A percentile compares a stretch with the other conserved stretches of the same genome.
Conservation (phyloP, 768 basidiomycete species). For the Rhodotorula kratochvilovae region DNA sequence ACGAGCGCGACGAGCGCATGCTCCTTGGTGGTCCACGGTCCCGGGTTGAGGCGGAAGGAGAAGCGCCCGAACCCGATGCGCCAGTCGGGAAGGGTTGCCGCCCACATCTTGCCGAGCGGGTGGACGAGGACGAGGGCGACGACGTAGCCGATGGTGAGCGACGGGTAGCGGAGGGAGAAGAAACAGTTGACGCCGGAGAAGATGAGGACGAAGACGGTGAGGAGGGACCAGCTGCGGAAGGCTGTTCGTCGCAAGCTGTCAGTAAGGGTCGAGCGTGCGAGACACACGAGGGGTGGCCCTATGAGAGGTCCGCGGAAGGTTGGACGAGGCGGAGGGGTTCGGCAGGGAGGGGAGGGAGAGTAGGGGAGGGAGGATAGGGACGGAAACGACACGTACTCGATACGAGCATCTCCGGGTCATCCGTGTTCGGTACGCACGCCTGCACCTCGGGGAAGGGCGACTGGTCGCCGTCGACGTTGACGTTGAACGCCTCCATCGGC, state of each 20-base stretch:
- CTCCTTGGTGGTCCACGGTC: constrained; percentile 96
- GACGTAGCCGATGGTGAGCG: constrained; percentile 74
- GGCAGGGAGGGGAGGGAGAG: too few relatives aligned
- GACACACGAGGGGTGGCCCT: too few relatives aligned
- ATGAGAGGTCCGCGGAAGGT: too few relatives aligned
- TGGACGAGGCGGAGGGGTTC: too few relatives aligned
- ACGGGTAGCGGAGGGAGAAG: constrained; percentile 89
- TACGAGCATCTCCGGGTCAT: constrained; percentile 95
- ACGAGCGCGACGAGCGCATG: constrained; percentile 89
- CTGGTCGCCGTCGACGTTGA: constrained; percentile 64
- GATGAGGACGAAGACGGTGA: constrained; percentile 61
- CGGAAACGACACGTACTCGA: constrained; percentile 53
- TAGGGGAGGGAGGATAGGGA: too few relatives aligned
- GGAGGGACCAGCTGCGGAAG: constrained; percentile 83
- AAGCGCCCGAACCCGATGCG: constrained; percentile 48
- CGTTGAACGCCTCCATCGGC: neutral
- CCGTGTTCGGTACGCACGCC: constrained; percentile 79
- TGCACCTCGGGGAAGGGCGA: constrained; percentile 95
- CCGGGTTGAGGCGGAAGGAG: constrained; percentile 77
- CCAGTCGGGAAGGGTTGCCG: constrained; percentile 76
- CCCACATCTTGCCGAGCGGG: constrained; percentile 81
- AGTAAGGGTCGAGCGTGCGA: too few relatives aligned
- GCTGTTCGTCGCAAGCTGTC: too few relatives aligned
- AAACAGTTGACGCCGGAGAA: constrained; percentile 76
- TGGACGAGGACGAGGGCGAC: constrained; percentile 80